Evolutionary conservation across 2,329 filamentous ascomycete genomes (phyloP).

Genomic region (Pestalotiopsis sp.): DNA sequence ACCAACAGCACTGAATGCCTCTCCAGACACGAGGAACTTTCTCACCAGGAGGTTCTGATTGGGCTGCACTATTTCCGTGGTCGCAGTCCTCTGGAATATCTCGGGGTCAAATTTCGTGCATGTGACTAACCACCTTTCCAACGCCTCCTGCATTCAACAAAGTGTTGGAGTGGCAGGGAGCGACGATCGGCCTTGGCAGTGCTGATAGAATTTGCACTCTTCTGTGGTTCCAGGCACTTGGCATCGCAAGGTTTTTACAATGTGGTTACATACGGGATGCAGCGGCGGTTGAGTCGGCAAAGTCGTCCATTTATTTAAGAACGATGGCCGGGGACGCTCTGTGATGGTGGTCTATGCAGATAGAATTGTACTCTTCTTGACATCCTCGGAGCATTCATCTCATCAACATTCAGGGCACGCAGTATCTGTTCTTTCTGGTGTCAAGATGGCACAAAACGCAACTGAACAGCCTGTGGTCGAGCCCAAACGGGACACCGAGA

Average conservation of each 20-base stretch:
- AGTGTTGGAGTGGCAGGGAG: not conserved
- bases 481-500: not conserved
- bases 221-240: not conserved
- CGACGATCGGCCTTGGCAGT: conserved; percentile 1
- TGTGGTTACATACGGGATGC: not conserved
- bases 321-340: too few species aligned
- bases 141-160: not conserved
- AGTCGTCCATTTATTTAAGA: not conserved
- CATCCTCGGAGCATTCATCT: not conserved
- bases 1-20: not conserved
- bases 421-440: not conserved
- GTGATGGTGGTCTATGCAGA: too few species aligned
- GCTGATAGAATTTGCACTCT: not conserved
- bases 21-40: not conserved
- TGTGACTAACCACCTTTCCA: not conserved
- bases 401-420: too few species aligned
- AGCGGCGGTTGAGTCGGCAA: not conserved
- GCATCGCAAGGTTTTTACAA: not conserved
- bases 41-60: not conserved
- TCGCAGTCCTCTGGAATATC: not conserved
- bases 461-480: not conserved
- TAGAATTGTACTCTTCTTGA: too few species aligned
- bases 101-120: not conserved
- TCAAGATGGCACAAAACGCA: not conserved
- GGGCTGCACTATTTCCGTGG: not conserved